Evolutionary conservation across 345 rosid genomes (phyloP), one percentile per base, ranked within the genome.

Genomic region (Eucalyptus tenuipes): DNA sequence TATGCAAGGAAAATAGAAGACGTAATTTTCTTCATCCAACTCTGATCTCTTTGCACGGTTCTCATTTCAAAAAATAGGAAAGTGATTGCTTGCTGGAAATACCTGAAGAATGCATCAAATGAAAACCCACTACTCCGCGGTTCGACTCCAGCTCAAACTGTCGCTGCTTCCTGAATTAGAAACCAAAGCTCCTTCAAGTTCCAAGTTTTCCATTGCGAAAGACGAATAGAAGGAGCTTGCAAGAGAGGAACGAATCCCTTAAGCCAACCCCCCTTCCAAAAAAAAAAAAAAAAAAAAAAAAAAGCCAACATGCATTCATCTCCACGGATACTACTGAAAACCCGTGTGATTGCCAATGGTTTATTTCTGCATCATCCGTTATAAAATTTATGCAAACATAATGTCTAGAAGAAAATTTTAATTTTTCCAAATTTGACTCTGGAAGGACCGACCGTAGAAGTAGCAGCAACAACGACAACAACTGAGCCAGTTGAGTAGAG

Each of bases 1-100:
- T 25, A 10, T n/a, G n/a, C n/a, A n/a, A n/a, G n/a, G n/a, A n/a
- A n/a, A 57, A 57, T 10, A 10, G 64, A 57, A 61, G 33, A 61
- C 33, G 33, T 61, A 6, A 27, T 29, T 61, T 29, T 61, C 33
- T 29, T 29, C 33, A 6, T 61, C 68, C 8, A 29, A 13, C 33
- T 61, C 16, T 61, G 33, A 13, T 61, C 33, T 29, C 2, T 61
- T 29, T 3, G 2, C 68, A 12, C 3, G 0, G 33, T 27, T 61
- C 33, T 29, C 68, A 29, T 29, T 61, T 61, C 0, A 61, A 61
- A 2, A 61, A 27, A 1, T 6, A 0, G 3, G 53, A 24, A 2
- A 61, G 71, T 61, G 71, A 61, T 61, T 61, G 37, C 71, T 61
- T 61, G 3, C 71, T 61, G 55, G 37, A 61, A 61, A 61, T 13